Evolutionary conservation across 495 filamentous ascomycete species (phyloP).

Genomic region (Xeromyces bisporus): DNA sequence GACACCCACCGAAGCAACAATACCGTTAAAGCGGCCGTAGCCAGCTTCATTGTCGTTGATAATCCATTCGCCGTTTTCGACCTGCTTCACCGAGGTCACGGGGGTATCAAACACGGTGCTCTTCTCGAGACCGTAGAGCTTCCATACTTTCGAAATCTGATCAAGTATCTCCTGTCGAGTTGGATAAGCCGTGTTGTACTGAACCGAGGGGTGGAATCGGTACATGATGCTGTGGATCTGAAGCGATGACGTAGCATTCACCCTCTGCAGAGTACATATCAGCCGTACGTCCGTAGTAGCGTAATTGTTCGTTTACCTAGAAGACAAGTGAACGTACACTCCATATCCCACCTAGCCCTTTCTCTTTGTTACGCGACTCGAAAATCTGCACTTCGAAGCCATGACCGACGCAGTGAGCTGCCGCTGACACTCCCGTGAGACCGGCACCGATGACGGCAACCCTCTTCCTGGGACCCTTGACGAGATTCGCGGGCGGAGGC

Average conservation of each 20-base stretch:
- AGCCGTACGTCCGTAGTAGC: too few species aligned
- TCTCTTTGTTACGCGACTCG: constrained; percentile 44
- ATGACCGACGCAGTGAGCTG: constrained; percentile 74
- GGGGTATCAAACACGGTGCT: constrained; percentile 55
- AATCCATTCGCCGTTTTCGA: constrained; percentile 57
- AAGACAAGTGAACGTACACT: constrained; percentile 36
- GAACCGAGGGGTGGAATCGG: constrained; percentile 67
- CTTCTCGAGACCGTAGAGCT: constrained; percentile 51
- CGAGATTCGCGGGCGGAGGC: constrained; percentile 38
- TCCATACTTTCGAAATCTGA: constrained; percentile 56
- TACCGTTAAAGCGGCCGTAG: constrained; percentile 60
- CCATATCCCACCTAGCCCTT: constrained; percentile 70
- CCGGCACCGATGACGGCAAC: constrained; percentile 75
- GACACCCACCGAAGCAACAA: constrained; percentile 61
- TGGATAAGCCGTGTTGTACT: constrained; percentile 60
- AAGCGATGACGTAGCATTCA: constrained; percentile 67
- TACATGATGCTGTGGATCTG: constrained; percentile 84
- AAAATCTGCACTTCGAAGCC: constrained; percentile 71
- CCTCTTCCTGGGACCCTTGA: constrained; percentile 34
- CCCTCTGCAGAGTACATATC: constrained; percentile 42
- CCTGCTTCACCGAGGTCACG: constrained; percentile 51
- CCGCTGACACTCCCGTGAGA: constrained; percentile 65
- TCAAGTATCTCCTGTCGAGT: constrained; percentile 53
- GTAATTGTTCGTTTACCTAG: too few species aligned
- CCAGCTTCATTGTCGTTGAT: constrained; percentile 57